phyloP scores from a whole-genome alignment of 2,329 filamentous ascomycete genomes.

The Monosporascus sp. region DNA sequence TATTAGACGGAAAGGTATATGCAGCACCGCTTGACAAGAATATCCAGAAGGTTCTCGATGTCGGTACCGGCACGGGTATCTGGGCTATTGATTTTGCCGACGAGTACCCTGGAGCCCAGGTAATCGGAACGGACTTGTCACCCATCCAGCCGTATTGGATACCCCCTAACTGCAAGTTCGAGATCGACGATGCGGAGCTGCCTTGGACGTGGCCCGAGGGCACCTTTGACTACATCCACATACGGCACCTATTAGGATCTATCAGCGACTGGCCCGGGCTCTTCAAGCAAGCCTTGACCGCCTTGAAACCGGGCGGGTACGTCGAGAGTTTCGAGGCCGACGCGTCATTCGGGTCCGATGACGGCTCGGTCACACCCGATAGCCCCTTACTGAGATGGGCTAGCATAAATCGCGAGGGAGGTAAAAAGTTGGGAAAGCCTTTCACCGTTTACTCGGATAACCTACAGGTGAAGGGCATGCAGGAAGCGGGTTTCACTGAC shows the following conservation, averaged over 20 bases:
- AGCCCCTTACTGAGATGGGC: background rate
- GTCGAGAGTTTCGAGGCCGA: conserved; percentile 19
- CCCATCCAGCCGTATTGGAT: conserved; percentile 26
- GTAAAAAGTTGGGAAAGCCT: background rate
- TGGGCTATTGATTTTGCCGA: conserved; percentile 33
- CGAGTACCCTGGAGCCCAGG: conserved; percentile 12
- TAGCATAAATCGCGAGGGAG: background rate
- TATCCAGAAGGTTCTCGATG: conserved; percentile 14
- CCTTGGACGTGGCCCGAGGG: conserved; percentile 37
- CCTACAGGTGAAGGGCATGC: background rate
- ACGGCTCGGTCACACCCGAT: conserved; percentile 11
- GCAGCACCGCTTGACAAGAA: conserved; percentile 13
- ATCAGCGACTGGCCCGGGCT: conserved; percentile 32
- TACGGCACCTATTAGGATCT: conserved; percentile 38
- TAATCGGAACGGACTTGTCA: conserved; percentile 17
- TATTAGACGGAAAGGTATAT: conserved; percentile 7
- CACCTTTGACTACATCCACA: conserved; percentile 47
- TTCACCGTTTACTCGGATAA: background rate
- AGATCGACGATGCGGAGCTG: conserved; percentile 49
- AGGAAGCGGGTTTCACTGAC: background rate
- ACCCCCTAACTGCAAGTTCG: conserved; percentile 45
- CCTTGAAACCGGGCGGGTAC: conserved; percentile 17
- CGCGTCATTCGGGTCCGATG: conserved; percentile 14
- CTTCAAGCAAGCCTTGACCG: conserved; percentile 14
- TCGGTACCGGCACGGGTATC: conserved; percentile 35